Evolutionary conservation across 352 stramenopile species (phyloP), one percentile per base, ranked within the genome.

Genomic region (Globisporangium lucens): DNA sequence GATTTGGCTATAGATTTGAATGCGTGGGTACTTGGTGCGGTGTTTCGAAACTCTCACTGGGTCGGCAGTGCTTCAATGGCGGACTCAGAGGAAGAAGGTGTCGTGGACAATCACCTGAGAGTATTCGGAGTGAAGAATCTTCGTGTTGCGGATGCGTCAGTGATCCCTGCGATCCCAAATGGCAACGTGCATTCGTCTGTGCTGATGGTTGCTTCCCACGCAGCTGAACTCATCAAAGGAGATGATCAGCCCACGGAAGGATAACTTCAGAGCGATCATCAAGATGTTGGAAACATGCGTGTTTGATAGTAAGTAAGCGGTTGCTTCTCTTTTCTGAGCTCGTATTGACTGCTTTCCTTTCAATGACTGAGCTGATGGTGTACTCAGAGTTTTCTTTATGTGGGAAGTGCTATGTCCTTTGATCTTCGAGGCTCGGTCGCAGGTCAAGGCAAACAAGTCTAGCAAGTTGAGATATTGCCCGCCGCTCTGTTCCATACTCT

Each of bases 21-120:
- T 20, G 59, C 70, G 8, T 96, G 89, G 83, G 80, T 97, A 7
- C 66, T 76, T 22, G 55, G 76, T 38, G 75, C 87, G 56, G 73
- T 89, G 2, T 90, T 95, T 47, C 78, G 79, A 30, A 97, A 97
- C 65, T 89, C 81, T 13, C 89, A 97, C 59, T 96, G 89, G 89
- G 84, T 91, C 30, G 85, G 90, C 35, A 92, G 81, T 67, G 85
- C 85, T 15, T 75, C 81, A 2, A 96, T 97, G 86, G 87, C 69
- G 22, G 64, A 60, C 2, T 65, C 66, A 1, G 67, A 79, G 36
- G 58, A 78, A 1, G 71, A 80, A 0, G 82, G 70, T 35, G 83
- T 91, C 47, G 83, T 91, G 38, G 82, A 89, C 65, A 75, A 66
- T 24, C 78, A 78, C 29, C 65, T 91, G 47, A 80, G 79, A 1